phyloP scores from a whole-genome alignment of 2,329 filamentous ascomycete species.

The Hypoxylon sp. region DNA sequence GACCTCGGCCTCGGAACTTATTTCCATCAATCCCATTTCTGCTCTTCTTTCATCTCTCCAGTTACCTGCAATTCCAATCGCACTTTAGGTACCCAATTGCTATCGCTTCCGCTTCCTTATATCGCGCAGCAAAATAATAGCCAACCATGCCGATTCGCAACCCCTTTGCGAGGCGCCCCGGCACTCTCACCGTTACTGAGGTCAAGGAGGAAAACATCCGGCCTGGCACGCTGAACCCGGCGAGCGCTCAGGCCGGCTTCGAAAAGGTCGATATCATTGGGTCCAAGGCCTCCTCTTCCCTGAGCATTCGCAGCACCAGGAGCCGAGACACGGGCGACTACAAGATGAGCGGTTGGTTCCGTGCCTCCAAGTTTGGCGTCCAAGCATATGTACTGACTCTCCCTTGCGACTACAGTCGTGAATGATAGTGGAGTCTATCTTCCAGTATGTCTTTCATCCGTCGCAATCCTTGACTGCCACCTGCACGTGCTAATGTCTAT shows the following conservation, averaged over 20 bases:
- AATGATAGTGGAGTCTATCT: constrained; percentile 96
- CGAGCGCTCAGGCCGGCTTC: constrained; percentile 60
- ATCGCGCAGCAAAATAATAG: constrained; percentile 16
- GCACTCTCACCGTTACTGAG: constrained; percentile 45
- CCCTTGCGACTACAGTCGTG: constrained; percentile 70
- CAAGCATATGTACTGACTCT: constrained; percentile 31
- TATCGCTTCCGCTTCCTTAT: constrained; percentile 12
- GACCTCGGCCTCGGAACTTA: not conserved
- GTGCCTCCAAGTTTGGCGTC: constrained; percentile 15
- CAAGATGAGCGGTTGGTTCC: constrained; percentile 76
- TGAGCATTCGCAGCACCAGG: constrained; percentile 68
- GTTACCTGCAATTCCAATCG: constrained; percentile 13
- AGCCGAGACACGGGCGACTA: constrained; percentile 75
- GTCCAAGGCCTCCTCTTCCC: constrained; percentile 66
- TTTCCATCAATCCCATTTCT: constrained; percentile 10
- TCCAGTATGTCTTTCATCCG: constrained; percentile 67
- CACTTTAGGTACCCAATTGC: constrained; percentile 12
- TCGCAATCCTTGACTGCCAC: constrained; percentile 21
- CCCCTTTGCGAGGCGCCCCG: constrained; percentile 70
- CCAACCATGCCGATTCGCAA: constrained; percentile 66
- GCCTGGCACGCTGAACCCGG: constrained; percentile 47
- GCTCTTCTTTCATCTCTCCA: not conserved
- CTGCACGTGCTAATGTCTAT: constrained; percentile 35
- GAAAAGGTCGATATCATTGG: constrained; percentile 69
- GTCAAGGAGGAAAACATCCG: constrained; percentile 63